These are phyloP conservation scores for Graphilbum ipis-grandicollis DNA, from an alignment of 2,329 filamentous ascomycete species.

Conservation along the genomic window DNA sequence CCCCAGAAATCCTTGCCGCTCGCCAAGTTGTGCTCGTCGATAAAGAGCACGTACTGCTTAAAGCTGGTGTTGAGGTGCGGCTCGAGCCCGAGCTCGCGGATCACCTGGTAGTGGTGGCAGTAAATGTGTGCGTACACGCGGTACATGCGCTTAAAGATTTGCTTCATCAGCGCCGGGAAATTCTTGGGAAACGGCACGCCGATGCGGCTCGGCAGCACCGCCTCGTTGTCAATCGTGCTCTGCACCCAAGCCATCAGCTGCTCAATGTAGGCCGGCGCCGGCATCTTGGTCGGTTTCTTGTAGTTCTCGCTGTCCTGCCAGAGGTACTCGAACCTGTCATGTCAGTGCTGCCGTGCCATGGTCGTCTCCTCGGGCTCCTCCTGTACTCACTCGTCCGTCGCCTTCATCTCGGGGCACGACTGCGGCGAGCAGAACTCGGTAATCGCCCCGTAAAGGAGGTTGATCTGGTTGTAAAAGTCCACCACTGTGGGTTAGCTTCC, in stretches of 20 bases:
- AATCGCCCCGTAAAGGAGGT: conserved; percentile 94
- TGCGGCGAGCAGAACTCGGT: conserved; percentile 98
- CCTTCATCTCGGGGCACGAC: conserved; percentile 98
- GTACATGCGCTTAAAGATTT: conserved; percentile 98
- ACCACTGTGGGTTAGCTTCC: no score
- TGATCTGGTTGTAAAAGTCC: conserved; percentile 99
- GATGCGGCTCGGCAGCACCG: conserved; percentile 85
- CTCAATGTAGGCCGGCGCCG: conserved; percentile 92
- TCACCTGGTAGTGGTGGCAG: conserved; percentile 97
- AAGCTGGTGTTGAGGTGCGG: conserved; percentile 98
- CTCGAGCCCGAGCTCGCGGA: conserved; percentile 86
- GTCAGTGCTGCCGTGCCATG: neutral
- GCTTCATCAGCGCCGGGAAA: conserved; percentile 73
- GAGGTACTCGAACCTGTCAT: conserved; percentile 76
- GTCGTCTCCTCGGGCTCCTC: neutral
- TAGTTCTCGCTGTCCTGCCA: conserved; percentile 94
- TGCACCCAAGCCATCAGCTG: conserved; percentile 97
- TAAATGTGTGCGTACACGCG: conserved; percentile 98
- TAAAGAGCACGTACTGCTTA: conserved; percentile 98
- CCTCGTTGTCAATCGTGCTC: conserved; percentile 85
- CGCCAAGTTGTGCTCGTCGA: conserved; percentile 86
- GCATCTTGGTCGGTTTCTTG: conserved; percentile 95
- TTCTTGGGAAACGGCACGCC: conserved; percentile 90
- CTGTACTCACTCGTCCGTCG: conserved; percentile 73
- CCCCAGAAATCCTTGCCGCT: conserved; percentile 97